Percentiles rank a stretch among this genome's conserved stretches.
Evolutionary conservation across 176 grass and related monocot species (phyloP).

Genomic region (Bonia amplexicaulis): DNA sequence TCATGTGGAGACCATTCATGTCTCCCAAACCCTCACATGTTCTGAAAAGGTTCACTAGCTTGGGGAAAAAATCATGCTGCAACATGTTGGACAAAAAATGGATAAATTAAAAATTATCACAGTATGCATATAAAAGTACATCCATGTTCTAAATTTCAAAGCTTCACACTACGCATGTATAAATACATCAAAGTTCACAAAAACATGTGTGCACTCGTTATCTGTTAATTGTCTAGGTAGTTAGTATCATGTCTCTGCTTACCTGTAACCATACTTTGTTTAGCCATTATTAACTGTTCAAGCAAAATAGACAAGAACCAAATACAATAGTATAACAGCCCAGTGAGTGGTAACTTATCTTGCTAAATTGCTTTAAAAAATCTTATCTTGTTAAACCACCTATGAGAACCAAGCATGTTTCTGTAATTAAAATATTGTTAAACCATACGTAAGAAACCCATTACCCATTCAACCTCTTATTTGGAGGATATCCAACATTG

Average conservation of each 20-base stretch:
- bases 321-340: neutral
- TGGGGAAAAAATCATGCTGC: conserved; percentile 81
- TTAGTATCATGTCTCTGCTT: neutral
- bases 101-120: conserved; percentile 13
- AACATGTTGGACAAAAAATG: conserved; percentile 13
- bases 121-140: neutral
- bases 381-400: neutral
- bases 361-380: neutral
- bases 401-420: neutral
- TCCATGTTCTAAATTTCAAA: neutral
- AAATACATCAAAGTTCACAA: conserved; percentile 24
- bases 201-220: neutral
- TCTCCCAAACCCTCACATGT: conserved; percentile 61
- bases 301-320: neutral
- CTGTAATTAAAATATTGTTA: neutral
- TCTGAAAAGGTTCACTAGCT: conserved; percentile 68
- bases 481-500: neutral
- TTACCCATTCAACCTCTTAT: neutral
- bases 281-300: neutral
- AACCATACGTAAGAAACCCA: neutral
- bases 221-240: conserved; percentile 7
- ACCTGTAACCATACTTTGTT: neutral
- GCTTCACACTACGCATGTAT: neutral
- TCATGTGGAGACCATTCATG: conserved; percentile 65
- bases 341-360: neutral